Evolutionary conservation across 345 rosid species (phyloP).

Genomic region (Dimocarpus longan): DNA sequence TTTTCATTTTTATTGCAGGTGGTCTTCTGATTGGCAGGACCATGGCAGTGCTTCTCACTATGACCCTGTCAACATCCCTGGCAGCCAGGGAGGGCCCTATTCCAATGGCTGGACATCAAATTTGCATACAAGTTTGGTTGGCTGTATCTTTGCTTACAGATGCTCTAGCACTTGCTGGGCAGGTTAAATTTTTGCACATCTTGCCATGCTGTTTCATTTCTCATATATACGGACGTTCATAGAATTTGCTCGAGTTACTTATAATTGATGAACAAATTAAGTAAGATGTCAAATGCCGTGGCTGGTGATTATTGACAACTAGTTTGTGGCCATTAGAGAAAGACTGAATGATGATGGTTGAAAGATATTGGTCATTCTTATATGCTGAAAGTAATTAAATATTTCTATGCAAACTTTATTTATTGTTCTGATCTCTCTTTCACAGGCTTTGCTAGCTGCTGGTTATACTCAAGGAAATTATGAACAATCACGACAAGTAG

Average conservation of each 20-base stretch:
- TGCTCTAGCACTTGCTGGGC: constrained; percentile 95
- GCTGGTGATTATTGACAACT: too few relatives aligned
- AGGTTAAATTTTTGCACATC: constrained; percentile 45
- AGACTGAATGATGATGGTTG: not conserved
- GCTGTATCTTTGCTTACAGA: constrained; percentile 88
- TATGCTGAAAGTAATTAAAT: not conserved
- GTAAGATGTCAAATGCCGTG: not conserved
- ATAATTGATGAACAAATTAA: not conserved
- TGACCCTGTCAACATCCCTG: constrained; percentile 85
- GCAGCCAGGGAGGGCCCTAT: constrained; percentile 85
- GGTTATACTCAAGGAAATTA: constrained; percentile 74
- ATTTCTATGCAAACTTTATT: not conserved
- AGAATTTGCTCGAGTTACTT: not conserved
- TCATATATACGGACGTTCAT: not conserved
- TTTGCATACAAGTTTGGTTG: constrained; percentile 88
- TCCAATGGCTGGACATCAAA: constrained; percentile 96
- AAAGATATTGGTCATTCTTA: not conserved
- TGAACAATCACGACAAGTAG: constrained; percentile 64
- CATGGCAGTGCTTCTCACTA: constrained; percentile 68
- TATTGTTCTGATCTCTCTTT: constrained; percentile 12
- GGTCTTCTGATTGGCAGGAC: constrained; percentile 95
- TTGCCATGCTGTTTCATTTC: constrained; percentile 2
- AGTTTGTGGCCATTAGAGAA: not conserved
- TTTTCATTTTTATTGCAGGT: constrained; percentile 46
- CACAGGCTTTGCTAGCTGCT: constrained; percentile 85